Conservation (phyloP, 345 rosid genomes). For the Salix exigua region DNA sequence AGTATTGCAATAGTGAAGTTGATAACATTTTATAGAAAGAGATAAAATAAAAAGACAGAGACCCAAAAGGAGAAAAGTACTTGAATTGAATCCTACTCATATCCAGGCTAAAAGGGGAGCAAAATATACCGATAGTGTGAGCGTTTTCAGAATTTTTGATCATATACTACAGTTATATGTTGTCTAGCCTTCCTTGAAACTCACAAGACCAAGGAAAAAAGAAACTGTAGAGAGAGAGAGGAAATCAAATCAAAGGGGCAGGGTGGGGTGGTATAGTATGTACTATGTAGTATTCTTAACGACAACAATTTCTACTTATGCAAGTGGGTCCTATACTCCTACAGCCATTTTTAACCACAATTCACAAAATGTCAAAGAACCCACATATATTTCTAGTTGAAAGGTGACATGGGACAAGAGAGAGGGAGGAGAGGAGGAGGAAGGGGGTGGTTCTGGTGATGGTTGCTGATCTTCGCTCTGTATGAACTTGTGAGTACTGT, state of each 20-base stretch:
- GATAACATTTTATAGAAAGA: slow-evolving; percentile 5
- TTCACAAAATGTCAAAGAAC: slow-evolving; percentile 35
- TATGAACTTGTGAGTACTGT: neutral
- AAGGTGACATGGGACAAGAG: neutral
- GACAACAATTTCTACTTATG: slow-evolving; percentile 8
- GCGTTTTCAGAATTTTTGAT: slow-evolving; percentile 3
- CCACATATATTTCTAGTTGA: slow-evolving; percentile 21
- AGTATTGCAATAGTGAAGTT: neutral
- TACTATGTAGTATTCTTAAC: slow-evolving; percentile 25
- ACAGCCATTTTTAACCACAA: slow-evolving; percentile 38
- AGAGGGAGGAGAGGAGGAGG: neutral
- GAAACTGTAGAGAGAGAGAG: neutral
- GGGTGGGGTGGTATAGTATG: slow-evolving; percentile 11
- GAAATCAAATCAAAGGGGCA: slow-evolving; percentile 1
- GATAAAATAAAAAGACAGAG: slow-evolving; percentile 6
- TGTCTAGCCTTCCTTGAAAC: slow-evolving; percentile 9
- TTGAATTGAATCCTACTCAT: slow-evolving; percentile 36
- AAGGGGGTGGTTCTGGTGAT: neutral
- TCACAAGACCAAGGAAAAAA: neutral
- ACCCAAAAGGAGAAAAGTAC: slow-evolving; percentile 6
- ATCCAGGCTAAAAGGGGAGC: slow-evolving; percentile 6
- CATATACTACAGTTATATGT: neutral
- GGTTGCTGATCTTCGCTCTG: neutral
- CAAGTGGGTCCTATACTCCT: slow-evolving; percentile 29
- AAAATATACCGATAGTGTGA: slow-evolving; percentile 12